phyloP scores from a whole-genome alignment of 2,329 filamentous ascomycete genomes.

The Neophaeococcomyces mojaviensis region DNA sequence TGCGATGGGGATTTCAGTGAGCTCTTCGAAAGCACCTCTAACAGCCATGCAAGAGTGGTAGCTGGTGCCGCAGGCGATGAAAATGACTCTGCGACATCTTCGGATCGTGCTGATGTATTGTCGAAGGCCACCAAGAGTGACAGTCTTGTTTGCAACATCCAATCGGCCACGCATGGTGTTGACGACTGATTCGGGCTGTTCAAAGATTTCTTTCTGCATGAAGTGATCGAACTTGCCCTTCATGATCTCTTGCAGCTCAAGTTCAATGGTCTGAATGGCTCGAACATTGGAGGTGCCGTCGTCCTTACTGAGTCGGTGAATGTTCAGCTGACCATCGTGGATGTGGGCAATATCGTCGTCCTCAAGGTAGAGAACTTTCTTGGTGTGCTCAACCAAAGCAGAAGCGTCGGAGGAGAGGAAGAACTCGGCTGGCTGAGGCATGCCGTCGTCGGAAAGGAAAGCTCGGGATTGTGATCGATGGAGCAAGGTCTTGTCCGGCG shows the following conservation, averaged over 20 bases:
- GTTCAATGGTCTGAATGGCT: slow-evolving; percentile 95
- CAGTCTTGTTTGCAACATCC: slow-evolving; percentile 84
- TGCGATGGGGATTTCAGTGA: slow-evolving; percentile 94
- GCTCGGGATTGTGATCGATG: slow-evolving; percentile 97
- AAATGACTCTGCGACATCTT: slow-evolving; percentile 93
- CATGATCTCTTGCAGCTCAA: slow-evolving; percentile 99
- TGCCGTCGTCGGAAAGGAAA: slow-evolving; percentile 97
- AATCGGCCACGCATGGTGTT: slow-evolving; percentile 99
- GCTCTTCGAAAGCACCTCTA: slow-evolving; percentile 92
- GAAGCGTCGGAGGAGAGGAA: slow-evolving; percentile 98
- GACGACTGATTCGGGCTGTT: slow-evolving; percentile 97
- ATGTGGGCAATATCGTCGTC: slow-evolving; percentile 99
- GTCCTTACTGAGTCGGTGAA: slow-evolving; percentile 94
- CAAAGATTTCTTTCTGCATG: slow-evolving; percentile 99
- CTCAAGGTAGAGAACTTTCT: slow-evolving; percentile 99
- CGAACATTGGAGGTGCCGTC: slow-evolving; percentile 95
- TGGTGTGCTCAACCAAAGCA: slow-evolving; percentile 98
- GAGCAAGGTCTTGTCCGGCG: slow-evolving; percentile 93
- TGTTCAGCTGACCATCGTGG: slow-evolving; percentile 97
- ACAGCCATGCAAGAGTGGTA: slow-evolving; percentile 99
- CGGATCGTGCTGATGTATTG: slow-evolving; percentile 96
- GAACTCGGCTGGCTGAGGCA: slow-evolving; percentile 97
- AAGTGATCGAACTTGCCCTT: slow-evolving; percentile 99
- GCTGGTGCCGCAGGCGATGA: slow-evolving; percentile 96
- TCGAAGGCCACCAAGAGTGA: slow-evolving; percentile 89